These are phyloP conservation scores for Candida glucosophila DNA, from an alignment of 1,139 yeast species.

Conservation along the genomic window DNA sequence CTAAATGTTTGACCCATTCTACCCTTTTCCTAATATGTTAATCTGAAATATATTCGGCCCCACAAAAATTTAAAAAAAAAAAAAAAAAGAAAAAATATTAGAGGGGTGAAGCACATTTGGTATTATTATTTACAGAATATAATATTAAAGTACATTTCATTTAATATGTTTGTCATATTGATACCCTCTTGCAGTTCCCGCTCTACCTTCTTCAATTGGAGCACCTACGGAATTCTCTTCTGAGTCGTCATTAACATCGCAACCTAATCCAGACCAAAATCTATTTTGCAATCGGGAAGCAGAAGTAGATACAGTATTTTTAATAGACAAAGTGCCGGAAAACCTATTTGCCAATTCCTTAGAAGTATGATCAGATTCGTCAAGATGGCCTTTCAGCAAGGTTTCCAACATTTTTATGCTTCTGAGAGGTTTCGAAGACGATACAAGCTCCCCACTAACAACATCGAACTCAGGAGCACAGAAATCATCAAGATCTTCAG, in stretches of 20 bases:
- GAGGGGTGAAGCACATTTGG: no score
- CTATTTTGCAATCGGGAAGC: constrained; percentile 68
- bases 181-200: constrained; percentile 88
- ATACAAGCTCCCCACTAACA: constrained; percentile 70
- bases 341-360: constrained; percentile 48
- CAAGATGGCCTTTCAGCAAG: no score
- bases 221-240: constrained; percentile 59
- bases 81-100: no score
- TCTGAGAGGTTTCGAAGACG: constrained; percentile 68
- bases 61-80: no score
- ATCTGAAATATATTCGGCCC: no score
- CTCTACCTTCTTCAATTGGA: constrained; percentile 66
- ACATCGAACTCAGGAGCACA: constrained; percentile 87
- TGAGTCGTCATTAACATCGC: constrained; percentile 46
- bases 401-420: constrained; percentile 56
- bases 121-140: no score
- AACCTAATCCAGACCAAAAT: constrained; percentile 87
- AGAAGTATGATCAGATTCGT: constrained; percentile 29
- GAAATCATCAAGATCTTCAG: constrained; percentile 38
- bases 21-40: no score
- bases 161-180: constrained; percentile 19
- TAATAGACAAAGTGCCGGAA: constrained; percentile 54
- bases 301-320: constrained; percentile 82
- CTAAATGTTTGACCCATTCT: no score
- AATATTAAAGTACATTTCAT: no score